These are phyloP conservation scores for Graphilbum sp. DNA, from an alignment of 2,329 filamentous ascomycete genomes.

Conservation along the genomic window DNA sequence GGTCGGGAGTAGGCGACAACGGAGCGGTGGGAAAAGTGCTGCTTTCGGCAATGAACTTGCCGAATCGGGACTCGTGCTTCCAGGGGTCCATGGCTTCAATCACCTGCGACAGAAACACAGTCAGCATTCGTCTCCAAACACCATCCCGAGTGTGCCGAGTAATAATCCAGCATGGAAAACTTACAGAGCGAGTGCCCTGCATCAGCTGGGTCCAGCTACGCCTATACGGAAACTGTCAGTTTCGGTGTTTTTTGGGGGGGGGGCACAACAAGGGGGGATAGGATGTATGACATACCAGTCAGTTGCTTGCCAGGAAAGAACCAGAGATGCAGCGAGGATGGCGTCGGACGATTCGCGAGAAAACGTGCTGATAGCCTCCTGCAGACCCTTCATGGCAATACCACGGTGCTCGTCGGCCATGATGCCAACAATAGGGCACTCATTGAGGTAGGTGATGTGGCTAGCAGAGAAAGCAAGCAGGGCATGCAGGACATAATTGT, in stretches of 20 bases:
- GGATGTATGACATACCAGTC: conserved; percentile 79
- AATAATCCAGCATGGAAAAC: conserved; percentile 15
- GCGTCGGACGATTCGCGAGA: conserved; percentile 79
- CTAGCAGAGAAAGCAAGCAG: conserved; percentile 88
- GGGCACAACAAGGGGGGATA: too few species aligned
- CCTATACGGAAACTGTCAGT: conserved; percentile 41
- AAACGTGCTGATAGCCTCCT: conserved; percentile 74
- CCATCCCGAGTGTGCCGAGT: too few species aligned
- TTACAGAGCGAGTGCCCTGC: conserved; percentile 75
- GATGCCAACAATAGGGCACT: conserved; percentile 70
- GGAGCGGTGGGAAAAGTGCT: conserved; percentile 55
- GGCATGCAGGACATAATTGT: conserved; percentile 86
- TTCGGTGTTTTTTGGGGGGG: too few species aligned
- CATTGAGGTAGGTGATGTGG: conserved; percentile 78
- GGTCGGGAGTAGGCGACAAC: conserved; percentile 42
- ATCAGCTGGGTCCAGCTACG: conserved; percentile 85
- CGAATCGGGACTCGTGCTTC: conserved; percentile 79
- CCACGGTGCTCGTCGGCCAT: conserved; percentile 82
- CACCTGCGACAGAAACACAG: conserved; percentile 34
- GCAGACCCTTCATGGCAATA: conserved; percentile 69
- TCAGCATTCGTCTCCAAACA: background rate
- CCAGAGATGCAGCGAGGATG: conserved; percentile 75
- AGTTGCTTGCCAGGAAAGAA: conserved; percentile 89
- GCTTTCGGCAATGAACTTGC: conserved; percentile 66
- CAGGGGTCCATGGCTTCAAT: conserved; percentile 82